Evolutionary conservation across 176 grass and related monocot genomes (phyloP), one percentile per base, ranked within the genome.

Genomic region (Triticum dicoccoides): DNA sequence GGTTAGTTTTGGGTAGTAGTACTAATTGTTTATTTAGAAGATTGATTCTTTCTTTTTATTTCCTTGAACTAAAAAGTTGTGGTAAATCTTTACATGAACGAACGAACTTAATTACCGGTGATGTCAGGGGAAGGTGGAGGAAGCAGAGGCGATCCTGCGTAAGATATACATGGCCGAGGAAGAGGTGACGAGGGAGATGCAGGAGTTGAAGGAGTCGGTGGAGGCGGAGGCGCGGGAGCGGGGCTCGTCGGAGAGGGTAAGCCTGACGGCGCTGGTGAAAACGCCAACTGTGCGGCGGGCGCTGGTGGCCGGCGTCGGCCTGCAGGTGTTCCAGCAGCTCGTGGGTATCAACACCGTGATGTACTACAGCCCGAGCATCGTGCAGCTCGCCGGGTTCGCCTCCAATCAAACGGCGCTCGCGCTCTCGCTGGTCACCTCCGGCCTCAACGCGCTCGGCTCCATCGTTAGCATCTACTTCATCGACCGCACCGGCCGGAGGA

Each of bases 301-400:
- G 7, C 89, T 95, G 1, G 52, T 94, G 32, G 95, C 95, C 61
- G 95, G 93, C n/a, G 87, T 93, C 9, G 91, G 91, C 20, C 78
- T 93, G 76, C 89, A 93, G 87, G 91, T 93, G 69, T 95, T 91
- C 81, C 95, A 98, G 82, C 93, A 95, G 83, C 91, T 98, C 69
- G 95, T 98, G 61, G 95, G 95, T 25, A 98, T 98, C 78, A 98
- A 95, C 86, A 91, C 95, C 52, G 93, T 93, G 85, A 98, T 93
- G 95, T 95, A 98, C 91, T 98, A 98, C 89, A 93, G 88, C 65
- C 93, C 95, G 1, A 93, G 89, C 7, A 98, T 98, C 38, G 91
- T 93, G 51, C 95, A 95, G 71, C 83, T 98, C 3, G 95, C 95
- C 34, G 91, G 95, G 8, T 98, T 95, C 24, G 95, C 95, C 13